Evolutionary conservation across 225 moss, liverwort and hornwort genomes (phyloP), one percentile per base, ranked within the genome.

Genomic region (Bryoerythrophyllum caledonicum): DNA sequence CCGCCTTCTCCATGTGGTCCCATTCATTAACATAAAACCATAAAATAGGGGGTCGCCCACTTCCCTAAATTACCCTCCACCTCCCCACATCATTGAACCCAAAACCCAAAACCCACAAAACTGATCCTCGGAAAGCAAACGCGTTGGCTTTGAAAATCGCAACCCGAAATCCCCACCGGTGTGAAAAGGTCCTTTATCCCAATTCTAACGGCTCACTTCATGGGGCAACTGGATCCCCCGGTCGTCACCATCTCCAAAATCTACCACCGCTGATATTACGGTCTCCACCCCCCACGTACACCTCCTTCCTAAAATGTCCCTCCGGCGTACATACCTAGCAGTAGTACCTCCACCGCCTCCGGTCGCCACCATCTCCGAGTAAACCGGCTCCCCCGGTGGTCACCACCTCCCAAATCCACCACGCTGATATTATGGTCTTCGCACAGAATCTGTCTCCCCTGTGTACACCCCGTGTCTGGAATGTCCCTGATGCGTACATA

Each of bases 171-270:
- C 34, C 12, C 34, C 1, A 34, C 20, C 68, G 10, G 82, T 82
- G 74, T 74, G 74, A 78, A 71, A 44, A 17, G 8, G 3, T 30
- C 13, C 26, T 69, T 69, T 80, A 76, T 73, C 83, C 83, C 80
- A 63, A 21, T 73, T 83, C 73, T 76, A 83, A 83, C 83, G 83
- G 83, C 80, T 83, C 63, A 44, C 72, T 79, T 79, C 51, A 41
- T 51, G 76, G 80, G 68, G 56, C 12, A n/a, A 83, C 79, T 57
- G 30, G 63, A 13, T 1, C 7, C 4, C 23, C 76, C 76, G 76
- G 83, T 83, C 24, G 15, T 15, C 37, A 0, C 1, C 41, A 24
- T 28, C 57, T 8, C 40, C 2, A 1, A 73, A 67, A 80, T 80
- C 84, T 84, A 74, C 64, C 34, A 10, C n/a, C n/a, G n/a, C n/a